phyloP scores from a whole-genome alignment of 2,329 filamentous ascomycete genomes.

The Aspergillus thermomutatus region DNA sequence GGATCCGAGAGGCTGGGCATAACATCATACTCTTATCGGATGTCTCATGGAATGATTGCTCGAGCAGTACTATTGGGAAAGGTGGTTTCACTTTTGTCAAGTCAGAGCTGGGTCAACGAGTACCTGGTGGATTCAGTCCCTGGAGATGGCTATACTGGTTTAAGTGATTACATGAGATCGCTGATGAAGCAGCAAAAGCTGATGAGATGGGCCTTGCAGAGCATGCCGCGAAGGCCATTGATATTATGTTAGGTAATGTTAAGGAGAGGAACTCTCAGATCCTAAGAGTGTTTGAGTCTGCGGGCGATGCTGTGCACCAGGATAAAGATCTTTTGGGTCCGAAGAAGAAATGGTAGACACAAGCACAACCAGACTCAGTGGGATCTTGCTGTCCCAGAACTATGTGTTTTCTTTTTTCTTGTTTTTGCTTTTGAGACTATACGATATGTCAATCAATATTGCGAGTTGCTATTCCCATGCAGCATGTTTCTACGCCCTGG shows the following conservation, averaged over 20 bases:
- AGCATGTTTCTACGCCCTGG: not conserved
- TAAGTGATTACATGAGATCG: conserved; percentile 22
- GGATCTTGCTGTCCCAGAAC: not conserved
- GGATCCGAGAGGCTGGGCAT: conserved; percentile 15
- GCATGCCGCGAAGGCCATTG: conserved; percentile 16
- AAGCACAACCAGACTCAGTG: not conserved
- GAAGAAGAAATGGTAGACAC: not conserved
- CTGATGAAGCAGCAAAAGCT: conserved; percentile 15
- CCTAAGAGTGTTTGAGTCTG: conserved; percentile 5
- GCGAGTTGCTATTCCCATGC: not conserved
- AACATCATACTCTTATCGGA: conserved; percentile 21
- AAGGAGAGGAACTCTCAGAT: conserved; percentile 17
- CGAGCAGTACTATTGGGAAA: conserved; percentile 10
- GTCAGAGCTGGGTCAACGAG: conserved; percentile 22
- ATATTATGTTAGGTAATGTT: conserved; percentile 14
- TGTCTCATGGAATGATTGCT: conserved; percentile 19
- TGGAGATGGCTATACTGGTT: conserved; percentile 28
- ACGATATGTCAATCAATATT: conserved; percentile 1
- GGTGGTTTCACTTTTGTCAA: conserved; percentile 17
- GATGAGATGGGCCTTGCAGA: conserved; percentile 18
- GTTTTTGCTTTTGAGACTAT: too few relatives aligned
- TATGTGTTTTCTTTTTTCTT: not conserved
- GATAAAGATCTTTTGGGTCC: conserved; percentile 1
- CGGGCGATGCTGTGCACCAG: not conserved
- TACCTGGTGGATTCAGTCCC: conserved; percentile 19